These are phyloP conservation scores for Noccaea bulbosa DNA, from an alignment of 345 rosid genomes.

Conservation along the genomic window DNA sequence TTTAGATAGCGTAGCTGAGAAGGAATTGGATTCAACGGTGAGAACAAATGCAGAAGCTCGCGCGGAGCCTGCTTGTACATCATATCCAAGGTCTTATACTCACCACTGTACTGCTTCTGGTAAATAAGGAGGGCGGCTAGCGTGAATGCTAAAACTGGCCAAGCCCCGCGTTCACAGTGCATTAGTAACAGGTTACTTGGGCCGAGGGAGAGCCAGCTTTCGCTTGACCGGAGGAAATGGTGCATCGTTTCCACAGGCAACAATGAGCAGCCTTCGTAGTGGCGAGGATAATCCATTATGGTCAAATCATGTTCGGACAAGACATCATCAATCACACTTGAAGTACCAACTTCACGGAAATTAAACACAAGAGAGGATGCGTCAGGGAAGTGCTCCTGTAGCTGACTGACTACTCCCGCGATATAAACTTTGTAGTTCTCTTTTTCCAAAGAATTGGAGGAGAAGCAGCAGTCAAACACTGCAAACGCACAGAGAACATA, in stretches of 20 bases:
- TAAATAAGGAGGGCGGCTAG: conserved; percentile 80
- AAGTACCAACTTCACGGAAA: conserved; percentile 77
- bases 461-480: conserved; percentile 95
- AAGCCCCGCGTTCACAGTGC: conserved; percentile 92
- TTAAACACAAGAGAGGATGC: conserved; percentile 84
- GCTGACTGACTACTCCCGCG: conserved; percentile 67
- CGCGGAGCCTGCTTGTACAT: conserved; percentile 88
- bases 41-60: conserved; percentile 76
- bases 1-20: conserved; percentile 89
- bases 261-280: conserved; percentile 87
- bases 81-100: conserved; percentile 90
- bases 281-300: conserved; percentile 97
- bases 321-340: conserved; percentile 57
- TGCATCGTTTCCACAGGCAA: conserved; percentile 83
- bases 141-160: conserved; percentile 90
- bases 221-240: conserved; percentile 89
- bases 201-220: conserved; percentile 96
- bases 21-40: conserved; percentile 84
- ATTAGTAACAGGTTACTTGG: conserved; percentile 70
- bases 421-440: conserved; percentile 64
- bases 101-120: conserved; percentile 81
- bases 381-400: conserved; percentile 76
- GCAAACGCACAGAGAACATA: conserved; percentile 22
- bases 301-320: conserved; percentile 78
- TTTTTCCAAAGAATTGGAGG: conserved; percentile 67